phyloP scores from a whole-genome alignment of 208 protist genomes.

The Leishmania arabica region DNA sequence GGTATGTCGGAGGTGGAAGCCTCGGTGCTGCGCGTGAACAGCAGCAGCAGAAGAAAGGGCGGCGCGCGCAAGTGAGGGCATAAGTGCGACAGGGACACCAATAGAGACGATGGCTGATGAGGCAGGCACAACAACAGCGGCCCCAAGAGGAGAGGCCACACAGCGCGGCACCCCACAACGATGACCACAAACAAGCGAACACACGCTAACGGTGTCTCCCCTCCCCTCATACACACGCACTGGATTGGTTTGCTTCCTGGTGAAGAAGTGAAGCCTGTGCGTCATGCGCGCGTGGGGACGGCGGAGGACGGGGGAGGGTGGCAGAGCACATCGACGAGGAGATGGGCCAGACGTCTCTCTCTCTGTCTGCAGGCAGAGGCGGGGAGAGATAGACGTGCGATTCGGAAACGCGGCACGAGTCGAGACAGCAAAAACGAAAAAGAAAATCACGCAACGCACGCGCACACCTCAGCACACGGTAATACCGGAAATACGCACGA shows the following conservation, averaged over 20 bases:
- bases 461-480: not conserved
- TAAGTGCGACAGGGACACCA: not conserved
- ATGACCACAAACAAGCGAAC: not conserved
- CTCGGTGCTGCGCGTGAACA: not conserved
- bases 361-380: too few relatives aligned
- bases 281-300: not conserved
- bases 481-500: not conserved
- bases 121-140: not conserved
- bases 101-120: not conserved
- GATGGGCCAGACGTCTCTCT: not conserved
- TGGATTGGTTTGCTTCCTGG: not conserved
- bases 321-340: not conserved
- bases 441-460: not conserved
- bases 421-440: not conserved
- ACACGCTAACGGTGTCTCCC: not conserved
- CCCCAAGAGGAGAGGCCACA: not conserved
- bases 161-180: not conserved
- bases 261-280: not conserved
- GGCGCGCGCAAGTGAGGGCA: not conserved
- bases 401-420: not conserved
- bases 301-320: not conserved
- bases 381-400: not conserved
- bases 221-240: not conserved
- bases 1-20: not conserved
- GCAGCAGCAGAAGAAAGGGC: not conserved